A percentile compares a stretch with the other conserved stretches of the same genome.
These are phyloP conservation scores for Fragilaria crotonensis DNA, from an alignment of 108 stramenopile genomes.

Conservation along the genomic window DNA sequence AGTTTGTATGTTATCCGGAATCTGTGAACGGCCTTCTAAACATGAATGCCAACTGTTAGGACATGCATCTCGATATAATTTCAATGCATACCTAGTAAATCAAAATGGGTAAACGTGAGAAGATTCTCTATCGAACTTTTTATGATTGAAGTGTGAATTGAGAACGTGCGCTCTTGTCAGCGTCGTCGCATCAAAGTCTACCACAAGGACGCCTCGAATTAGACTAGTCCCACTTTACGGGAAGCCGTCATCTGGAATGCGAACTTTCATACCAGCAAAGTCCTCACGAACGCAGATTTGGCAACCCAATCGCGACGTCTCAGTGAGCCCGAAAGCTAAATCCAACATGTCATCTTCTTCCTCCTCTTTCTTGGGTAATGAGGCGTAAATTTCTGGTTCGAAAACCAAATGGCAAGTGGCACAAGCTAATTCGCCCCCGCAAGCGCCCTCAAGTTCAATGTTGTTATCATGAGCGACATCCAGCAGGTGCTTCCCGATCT, in stretches of 20 bases:
- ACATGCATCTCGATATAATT: too few relatives aligned
- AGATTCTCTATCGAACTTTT: too few relatives aligned
- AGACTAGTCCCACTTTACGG: too few relatives aligned
- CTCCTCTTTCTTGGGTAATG: constrained; percentile 78
- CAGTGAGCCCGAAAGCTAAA: constrained; percentile 94
- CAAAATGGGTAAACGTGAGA: too few relatives aligned
- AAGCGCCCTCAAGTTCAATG: constrained; percentile 77
- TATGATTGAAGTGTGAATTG: too few relatives aligned
- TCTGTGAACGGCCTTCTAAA: too few relatives aligned
- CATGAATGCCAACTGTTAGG: too few relatives aligned
- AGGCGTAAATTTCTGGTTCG: constrained; percentile 79
- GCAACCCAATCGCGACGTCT: constrained; percentile 96
- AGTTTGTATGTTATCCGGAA: too few relatives aligned
- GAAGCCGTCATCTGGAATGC: constrained; percentile 89
- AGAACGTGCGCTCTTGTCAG: too few relatives aligned
- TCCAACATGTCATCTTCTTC: constrained; percentile 99
- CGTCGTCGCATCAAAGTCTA: too few relatives aligned
- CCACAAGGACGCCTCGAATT: too few relatives aligned
- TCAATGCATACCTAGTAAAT: too few relatives aligned
- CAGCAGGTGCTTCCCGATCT: constrained; percentile 69
- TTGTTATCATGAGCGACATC: constrained; percentile 82
- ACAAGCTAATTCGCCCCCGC: constrained; percentile 61
- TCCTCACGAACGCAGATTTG: constrained; percentile 90
- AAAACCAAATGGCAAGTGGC: constrained; percentile 92
- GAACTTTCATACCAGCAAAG: constrained; percentile 84